These are phyloP conservation scores for Raddia distichophylla DNA, from an alignment of 176 grass and related monocot species.

Conservation along the genomic window DNA sequence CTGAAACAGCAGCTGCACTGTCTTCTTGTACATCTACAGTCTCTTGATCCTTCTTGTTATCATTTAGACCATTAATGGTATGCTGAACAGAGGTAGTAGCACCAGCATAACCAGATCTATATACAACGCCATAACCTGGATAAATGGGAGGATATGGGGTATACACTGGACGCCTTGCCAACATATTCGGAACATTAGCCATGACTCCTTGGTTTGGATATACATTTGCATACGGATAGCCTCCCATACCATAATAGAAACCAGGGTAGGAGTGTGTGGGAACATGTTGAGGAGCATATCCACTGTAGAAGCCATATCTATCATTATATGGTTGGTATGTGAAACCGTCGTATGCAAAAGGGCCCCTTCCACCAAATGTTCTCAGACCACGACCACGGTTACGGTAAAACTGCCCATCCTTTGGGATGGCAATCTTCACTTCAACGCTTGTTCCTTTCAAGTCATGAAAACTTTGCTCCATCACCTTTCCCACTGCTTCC, in stretches of 20 bases:
- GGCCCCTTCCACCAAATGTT: slow-evolving; percentile 39
- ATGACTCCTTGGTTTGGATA: slow-evolving; percentile 45
- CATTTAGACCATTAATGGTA: slow-evolving; percentile 41
- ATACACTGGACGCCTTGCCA: slow-evolving; percentile 51
- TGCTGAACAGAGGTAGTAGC: slow-evolving; percentile 50
- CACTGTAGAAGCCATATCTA: slow-evolving; percentile 41
- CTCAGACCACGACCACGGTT: slow-evolving; percentile 38
- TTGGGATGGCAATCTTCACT: slow-evolving; percentile 81
- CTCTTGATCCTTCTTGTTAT: slow-evolving; percentile 48
- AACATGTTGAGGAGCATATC: slow-evolving; percentile 49
- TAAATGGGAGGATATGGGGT: slow-evolving; percentile 44
- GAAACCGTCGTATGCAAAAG: slow-evolving; percentile 33
- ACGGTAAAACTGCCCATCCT: slow-evolving; percentile 50
- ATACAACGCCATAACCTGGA: slow-evolving; percentile 46
- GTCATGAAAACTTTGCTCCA: slow-evolving; percentile 61
- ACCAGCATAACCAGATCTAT: slow-evolving; percentile 53
- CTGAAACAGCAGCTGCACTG: slow-evolving; percentile 24
- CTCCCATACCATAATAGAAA: slow-evolving; percentile 35
- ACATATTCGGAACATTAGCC: slow-evolving; percentile 47
- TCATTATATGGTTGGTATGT: slow-evolving; percentile 41
- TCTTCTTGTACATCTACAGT: slow-evolving; percentile 49
- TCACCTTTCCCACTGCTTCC: slow-evolving; percentile 60
- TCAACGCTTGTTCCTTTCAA: slow-evolving; percentile 71
- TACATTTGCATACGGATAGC: slow-evolving; percentile 48
- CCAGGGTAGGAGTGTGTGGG: slow-evolving; percentile 23